Percentiles rank a stretch among this genome's conserved stretches.
Conservation (phyloP, 2,329 filamentous ascomycete genomes). For the Monosporascus sp. region DNA sequence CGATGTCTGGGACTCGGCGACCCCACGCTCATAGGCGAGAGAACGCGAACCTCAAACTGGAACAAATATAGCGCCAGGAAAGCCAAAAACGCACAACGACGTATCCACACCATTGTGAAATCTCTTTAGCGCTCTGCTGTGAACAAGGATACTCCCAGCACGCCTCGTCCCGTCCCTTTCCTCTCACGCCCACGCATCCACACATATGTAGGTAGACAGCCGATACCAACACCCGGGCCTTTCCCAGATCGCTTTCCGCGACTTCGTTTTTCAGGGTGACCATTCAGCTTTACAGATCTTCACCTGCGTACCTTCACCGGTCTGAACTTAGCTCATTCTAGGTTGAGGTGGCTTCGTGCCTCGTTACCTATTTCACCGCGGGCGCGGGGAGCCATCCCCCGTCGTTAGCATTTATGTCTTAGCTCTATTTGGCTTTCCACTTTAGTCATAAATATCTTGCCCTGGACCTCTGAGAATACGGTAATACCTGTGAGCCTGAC, state of each 20-base stretch:
- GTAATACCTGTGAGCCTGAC: neutral
- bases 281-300: neutral
- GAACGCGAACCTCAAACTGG: too few species aligned
- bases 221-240: neutral
- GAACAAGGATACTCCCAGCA: neutral
- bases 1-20: too few species aligned
- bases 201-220: neutral
- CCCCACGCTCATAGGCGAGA: too few species aligned
- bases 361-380: neutral
- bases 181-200: neutral
- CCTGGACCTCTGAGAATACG: neutral
- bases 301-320: neutral
- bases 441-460: neutral
- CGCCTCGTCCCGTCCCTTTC: neutral
- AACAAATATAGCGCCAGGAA: too few species aligned
- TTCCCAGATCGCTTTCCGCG: neutral
- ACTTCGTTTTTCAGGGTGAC: neutral
- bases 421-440: neutral
- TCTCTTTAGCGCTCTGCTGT: neutral
- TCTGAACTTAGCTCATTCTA: neutral
- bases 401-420: neutral
- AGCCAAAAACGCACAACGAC: too few species aligned
- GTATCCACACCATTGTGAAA: neutral
- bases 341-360: neutral
- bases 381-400: neutral